Percentiles rank a stretch among this genome's conserved stretches.
phyloP scores from a whole-genome alignment of 306 rosid genomes.

The Crotalaria pallida region DNA sequence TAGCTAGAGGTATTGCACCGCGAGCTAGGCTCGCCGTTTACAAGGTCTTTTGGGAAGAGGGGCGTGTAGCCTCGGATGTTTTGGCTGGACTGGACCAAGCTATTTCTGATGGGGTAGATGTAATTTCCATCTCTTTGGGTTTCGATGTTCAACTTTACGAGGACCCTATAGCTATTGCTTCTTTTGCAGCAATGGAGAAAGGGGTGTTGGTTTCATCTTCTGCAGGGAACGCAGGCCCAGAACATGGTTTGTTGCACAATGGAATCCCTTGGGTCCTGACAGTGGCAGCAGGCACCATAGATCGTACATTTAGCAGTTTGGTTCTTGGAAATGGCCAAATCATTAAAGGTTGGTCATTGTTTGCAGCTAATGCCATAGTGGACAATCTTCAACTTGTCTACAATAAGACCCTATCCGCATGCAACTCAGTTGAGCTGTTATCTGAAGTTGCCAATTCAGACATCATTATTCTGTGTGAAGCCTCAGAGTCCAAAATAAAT shows the following conservation, averaged over 20 bases:
- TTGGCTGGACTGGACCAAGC: conserved; percentile 36
- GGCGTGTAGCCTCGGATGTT: conserved; percentile 31
- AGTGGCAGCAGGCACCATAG: conserved; percentile 29
- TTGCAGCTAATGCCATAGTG: conserved; percentile 19
- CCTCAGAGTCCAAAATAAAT: neutral
- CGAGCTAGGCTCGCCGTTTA: conserved; percentile 27
- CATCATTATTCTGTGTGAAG: conserved; percentile 29
- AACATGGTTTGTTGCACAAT: conserved; percentile 14
- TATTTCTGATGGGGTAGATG: conserved; percentile 35
- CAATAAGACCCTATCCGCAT: conserved; percentile 26
- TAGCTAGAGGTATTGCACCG: conserved; percentile 34
- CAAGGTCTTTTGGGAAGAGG: conserved; percentile 33
- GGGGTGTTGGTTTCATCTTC: conserved; percentile 33
- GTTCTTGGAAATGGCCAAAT: conserved; percentile 31
- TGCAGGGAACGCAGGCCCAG: conserved; percentile 27
- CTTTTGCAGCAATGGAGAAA: conserved; percentile 42
- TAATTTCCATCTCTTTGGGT: conserved; percentile 32
- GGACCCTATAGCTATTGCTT: conserved; percentile 29
- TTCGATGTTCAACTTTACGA: conserved; percentile 24
- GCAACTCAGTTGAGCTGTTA: conserved; percentile 24
- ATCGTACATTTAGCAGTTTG: conserved; percentile 31
- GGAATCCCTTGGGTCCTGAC: conserved; percentile 34
- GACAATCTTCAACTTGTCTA: conserved; percentile 11
- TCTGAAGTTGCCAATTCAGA: neutral
- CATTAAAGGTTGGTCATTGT: conserved; percentile 35